Evolutionary conservation across 495 filamentous ascomycete genomes (phyloP).

Genomic region (Penicillium steckii): DNA sequence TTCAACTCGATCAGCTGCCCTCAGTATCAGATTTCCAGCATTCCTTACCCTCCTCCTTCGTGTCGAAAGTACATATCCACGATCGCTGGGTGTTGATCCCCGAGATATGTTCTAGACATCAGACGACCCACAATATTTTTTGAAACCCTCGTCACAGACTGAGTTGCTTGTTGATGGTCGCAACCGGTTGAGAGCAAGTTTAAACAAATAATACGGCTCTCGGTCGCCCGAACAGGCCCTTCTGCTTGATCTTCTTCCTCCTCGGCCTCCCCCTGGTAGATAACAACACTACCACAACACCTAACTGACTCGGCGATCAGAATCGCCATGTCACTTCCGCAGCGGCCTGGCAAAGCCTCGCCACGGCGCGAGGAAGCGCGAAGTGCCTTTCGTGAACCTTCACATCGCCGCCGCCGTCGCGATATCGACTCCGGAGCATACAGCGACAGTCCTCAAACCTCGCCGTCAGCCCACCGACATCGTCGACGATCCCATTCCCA

Average conservation of each 20-base stretch:
- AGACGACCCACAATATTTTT: background rate
- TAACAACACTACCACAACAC: background rate
- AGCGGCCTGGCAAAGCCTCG: constrained; percentile 57
- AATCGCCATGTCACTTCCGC: constrained; percentile 62
- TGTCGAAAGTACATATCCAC: background rate
- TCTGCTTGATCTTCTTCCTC: background rate
- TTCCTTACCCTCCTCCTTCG: background rate
- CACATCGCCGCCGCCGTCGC: constrained; percentile 63
- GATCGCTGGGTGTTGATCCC: background rate
- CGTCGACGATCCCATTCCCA: constrained; percentile 38
- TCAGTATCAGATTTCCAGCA: background rate
- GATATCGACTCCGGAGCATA: constrained; percentile 66
- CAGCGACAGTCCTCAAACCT: constrained; percentile 39
- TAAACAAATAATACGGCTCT: too few relatives aligned
- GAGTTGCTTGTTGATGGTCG: background rate
- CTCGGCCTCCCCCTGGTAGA: background rate
- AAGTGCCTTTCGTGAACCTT: constrained; percentile 65
- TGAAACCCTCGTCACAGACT: background rate
- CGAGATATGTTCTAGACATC: background rate
- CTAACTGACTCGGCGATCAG: constrained; percentile 1
- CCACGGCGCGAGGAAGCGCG: constrained; percentile 57
- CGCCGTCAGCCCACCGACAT: constrained; percentile 34
- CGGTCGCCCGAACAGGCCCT: too few relatives aligned
- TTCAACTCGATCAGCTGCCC: background rate
- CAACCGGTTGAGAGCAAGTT: background rate